Evolutionary conservation across 495 filamentous ascomycete genomes (phyloP), one percentile per base, ranked within the genome.

Genomic region (Endocarpon pusillum): DNA sequence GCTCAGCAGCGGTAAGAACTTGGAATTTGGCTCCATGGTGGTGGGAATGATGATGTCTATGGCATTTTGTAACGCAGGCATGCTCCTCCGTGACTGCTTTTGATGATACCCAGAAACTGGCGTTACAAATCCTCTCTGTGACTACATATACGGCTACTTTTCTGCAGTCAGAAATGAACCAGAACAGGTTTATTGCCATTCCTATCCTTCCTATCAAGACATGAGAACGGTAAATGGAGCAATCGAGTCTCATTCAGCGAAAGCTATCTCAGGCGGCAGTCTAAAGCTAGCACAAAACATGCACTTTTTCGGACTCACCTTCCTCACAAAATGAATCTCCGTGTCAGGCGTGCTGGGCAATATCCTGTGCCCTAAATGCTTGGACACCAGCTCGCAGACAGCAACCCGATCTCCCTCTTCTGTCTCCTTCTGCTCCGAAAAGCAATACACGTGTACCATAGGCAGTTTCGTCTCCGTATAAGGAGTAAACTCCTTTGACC

Each of bases 281-380:
- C 83, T 66, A 52, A 97, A 94, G 42, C 72, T 91, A 5, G 81
- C 85, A 53, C 89, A 96, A 54, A 91, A 94, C 83, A 94, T 94
- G 47, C 74, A 69, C 67, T 97, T 96, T 40, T 78, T 75, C 20
- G 91, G 89, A 42, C 84, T 80, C 36, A 97, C 91, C 37, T 89
- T 68, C 42, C 89, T 61, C 12, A 96, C 82, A 55, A 89, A 73
- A 43, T 75, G 61, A 9, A 96, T 64, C 10, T 61, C 58, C 18
- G 83, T 53, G 33, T 67, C 58, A 1, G 58, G 48, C 34, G 69
- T 66, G 17, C 71, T 76, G 1, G 66, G 60, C 15, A 53, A 69
- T 43, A 89, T 71, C 2, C 57, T 56, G 36, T 66, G 61, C 2
- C 66, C 70, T 22, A 92, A 52, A 35, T 73, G 61, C 48, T 61